Base-by-base conservation (phyloP, 1,284 basidiomycete species). In the Heterobasidion annosum region DNA sequence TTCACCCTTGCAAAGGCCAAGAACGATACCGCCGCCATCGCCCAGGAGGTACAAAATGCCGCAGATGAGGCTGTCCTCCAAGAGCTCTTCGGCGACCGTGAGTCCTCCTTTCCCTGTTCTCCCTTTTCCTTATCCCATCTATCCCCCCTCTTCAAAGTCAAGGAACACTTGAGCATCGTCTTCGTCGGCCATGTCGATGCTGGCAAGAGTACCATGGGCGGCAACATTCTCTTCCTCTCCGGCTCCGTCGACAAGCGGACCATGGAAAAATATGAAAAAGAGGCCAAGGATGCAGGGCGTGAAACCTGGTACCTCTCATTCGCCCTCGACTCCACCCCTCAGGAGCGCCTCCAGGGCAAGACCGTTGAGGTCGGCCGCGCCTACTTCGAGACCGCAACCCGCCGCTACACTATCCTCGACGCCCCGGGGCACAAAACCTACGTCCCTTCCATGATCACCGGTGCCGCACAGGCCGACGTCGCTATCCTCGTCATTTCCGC, bases 121-220 rank as follows among this genome's bases (percentile, higher is more conserved):
- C 4, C 4, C 25, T 25, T 25, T 25, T 25, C 25, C 25, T 25
- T 25, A 25, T 25, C 25, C 25, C 25, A 3, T 25, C 4, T 3
- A 25, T 25, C 25, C 0, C 4, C 19, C 64, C 25, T 25, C 25
- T 4, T 5, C 25, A 5, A 4, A 91, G 90, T 79, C 65, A 98
- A 97, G 73, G 85, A 91, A 63, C 94, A 98, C 71, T 71, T 97
- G 19, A 93, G 97, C 71, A 86, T 98, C 69, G 95, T 98, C 59
- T 95, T 98, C 75, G 88, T 97, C 66, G 95, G 95, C 32, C 95
- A 98, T 73, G 95, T 98, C 70, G 95, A 98, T 77, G 95, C 95
- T 1, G 95, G 95, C 53, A 98, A 98, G 73, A 95, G 92, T 58
- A 98, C 95, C 46, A 89, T 97, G 81, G 95, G 95, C 51, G 95